Conservation (phyloP, 1,284 basidiomycete species). For the Microbotryomycetes sp. region DNA sequence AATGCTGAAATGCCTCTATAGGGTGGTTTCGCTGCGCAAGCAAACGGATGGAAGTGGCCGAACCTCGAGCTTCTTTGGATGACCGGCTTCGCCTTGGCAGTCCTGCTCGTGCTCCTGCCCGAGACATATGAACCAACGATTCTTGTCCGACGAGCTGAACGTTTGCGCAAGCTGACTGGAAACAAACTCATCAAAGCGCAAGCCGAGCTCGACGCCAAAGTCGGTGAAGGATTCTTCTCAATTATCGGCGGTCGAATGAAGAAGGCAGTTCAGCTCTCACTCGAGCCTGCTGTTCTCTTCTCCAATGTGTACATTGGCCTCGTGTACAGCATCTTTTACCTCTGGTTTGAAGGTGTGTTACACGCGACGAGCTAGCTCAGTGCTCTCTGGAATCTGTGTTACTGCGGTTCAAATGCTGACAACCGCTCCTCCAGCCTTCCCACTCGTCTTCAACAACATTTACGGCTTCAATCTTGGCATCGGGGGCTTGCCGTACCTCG, state of each 20-base stretch:
- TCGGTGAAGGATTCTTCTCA: not conserved
- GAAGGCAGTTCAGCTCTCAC: conserved; percentile 33
- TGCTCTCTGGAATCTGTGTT: no score
- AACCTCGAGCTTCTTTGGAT: conserved; percentile 37
- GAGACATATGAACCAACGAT: conserved; percentile 43
- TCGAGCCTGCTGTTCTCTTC: conserved; percentile 32
- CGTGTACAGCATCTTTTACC: conserved; percentile 33
- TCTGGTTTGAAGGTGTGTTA: conserved; percentile 5
- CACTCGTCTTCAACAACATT: conserved; percentile 32
- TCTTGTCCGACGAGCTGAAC: conserved; percentile 40
- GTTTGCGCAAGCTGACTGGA: conserved; percentile 42
- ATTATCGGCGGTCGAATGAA: conserved; percentile 21
- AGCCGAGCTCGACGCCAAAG: conserved; percentile 39
- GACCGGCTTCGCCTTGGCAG: conserved; percentile 22
- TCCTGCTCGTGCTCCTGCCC: conserved; percentile 38
- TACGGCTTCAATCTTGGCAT: conserved; percentile 35
- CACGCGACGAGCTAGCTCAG: not conserved
- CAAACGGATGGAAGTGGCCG: conserved; percentile 41
- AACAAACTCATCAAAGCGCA: conserved; percentile 41
- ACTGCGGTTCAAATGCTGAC: not conserved
- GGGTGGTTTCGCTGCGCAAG: conserved; percentile 35
- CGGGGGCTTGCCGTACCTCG: conserved; percentile 34
- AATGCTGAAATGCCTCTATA: not conserved
- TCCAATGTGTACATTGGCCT: conserved; percentile 38
- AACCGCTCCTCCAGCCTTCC: conserved; percentile 21